Evolutionary conservation across 768 basidiomycete genomes (phyloP), one percentile per base, ranked within the genome.

Genomic region (Tylopilus sp.): DNA sequence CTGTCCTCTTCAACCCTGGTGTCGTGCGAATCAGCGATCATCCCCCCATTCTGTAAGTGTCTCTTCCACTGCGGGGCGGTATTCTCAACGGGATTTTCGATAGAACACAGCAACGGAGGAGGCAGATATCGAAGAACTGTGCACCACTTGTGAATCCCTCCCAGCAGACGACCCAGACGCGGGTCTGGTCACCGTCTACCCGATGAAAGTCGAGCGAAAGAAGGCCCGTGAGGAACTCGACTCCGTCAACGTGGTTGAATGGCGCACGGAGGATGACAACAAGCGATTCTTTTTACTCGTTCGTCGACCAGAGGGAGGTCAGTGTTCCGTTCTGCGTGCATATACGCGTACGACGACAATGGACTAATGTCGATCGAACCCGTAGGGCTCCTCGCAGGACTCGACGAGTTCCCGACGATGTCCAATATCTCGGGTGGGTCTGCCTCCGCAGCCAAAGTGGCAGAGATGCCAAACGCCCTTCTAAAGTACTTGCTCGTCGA

Each of bases 221-320:
- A 89, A 86, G 62, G 82, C 85, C 12, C 77, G 92, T 46, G 85
- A 89, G 66, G 95, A 98, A 64, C 73, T 88, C 40, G 92, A 93
- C 65, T 75, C 87, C 14, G 91, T 96, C 13, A 88, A 84, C 59
- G 84, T 92, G n/a, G 72, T 96, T 28, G 91, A 93, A 71, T 95
- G 92, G 89, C 72, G 75, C 30, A 62, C 67, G 16, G 49, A 51
- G 14, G 56, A 70, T 41, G 59, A 71, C 28, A 50, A 65, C 22
- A 70, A 79, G 25, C 77, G 86, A 45, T 81, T 78, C 71, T 88
- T 93, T 65, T 70, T 97, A 8, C 80, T 97, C 53, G 79, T 88
- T 53, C 84, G 87, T 63, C 76, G 95, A 59, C 93, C 93, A 19
- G 83, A 92, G 65, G 81, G 80, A 66, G 95, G 94, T 93, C 60